Conservation (phyloP, 306 rosid species). For the Gynostemma pentaphyllum region DNA sequence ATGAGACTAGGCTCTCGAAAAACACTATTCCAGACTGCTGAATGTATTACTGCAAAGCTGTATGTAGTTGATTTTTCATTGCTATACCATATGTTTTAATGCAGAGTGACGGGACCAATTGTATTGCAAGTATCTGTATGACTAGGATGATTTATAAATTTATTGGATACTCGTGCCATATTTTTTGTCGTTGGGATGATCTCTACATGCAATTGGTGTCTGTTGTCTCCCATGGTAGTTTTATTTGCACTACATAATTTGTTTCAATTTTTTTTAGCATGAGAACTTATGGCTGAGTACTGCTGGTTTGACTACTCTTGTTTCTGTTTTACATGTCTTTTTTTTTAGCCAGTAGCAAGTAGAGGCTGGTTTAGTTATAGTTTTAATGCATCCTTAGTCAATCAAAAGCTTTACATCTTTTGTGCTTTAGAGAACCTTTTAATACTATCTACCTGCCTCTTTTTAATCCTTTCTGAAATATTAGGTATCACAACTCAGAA, state of each 20-base stretch:
- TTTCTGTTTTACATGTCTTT: not conserved
- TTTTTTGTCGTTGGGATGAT: not conserved
- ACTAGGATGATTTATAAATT: not conserved
- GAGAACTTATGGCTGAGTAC: constrained; percentile 5
- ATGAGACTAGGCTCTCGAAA: constrained; percentile 97
- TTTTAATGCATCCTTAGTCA: not conserved
- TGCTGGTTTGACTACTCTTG: not conserved
- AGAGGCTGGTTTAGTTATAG: not conserved
- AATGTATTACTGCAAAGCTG: constrained; percentile 82
- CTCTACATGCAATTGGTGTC: not conserved
- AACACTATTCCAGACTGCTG: constrained; percentile 66
- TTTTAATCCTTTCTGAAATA: constrained; percentile 13
- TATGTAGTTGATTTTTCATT: constrained; percentile 39
- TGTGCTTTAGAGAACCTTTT: not conserved
- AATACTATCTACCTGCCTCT: not conserved
- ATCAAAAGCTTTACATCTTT: not conserved
- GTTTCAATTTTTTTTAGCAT: not conserved
- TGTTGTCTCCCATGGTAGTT: not conserved
- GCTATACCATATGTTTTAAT: not conserved
- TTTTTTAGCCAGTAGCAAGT: not conserved
- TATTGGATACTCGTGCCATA: not conserved
- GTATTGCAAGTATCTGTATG: not conserved
- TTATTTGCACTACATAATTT: too few species aligned
- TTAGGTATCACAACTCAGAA: constrained; percentile 67
- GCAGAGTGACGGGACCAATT: not conserved